Evolutionary conservation across 352 stramenopile genomes (phyloP).

Genomic region (Phytophthora citrophthora): DNA sequence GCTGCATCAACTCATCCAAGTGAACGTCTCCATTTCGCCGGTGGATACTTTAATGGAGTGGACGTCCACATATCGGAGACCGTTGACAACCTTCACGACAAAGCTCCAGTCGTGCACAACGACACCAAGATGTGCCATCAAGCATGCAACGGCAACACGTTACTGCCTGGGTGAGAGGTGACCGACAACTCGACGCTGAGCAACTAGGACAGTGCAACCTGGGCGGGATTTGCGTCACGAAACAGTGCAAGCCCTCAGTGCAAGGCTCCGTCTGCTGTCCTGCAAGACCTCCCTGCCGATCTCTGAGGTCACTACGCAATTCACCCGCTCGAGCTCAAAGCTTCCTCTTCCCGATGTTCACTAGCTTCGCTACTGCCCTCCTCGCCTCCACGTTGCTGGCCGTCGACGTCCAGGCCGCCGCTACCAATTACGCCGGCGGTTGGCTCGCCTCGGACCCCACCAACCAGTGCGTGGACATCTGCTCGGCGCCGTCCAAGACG

Average conservation of each 20-base stretch:
- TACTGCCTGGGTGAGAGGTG: slow-evolving; percentile 25
- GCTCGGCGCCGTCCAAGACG: slow-evolving; percentile 58
- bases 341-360: slow-evolving; percentile 16
- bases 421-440: slow-evolving; percentile 66
- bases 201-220: slow-evolving; percentile 10
- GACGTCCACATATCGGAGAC: slow-evolving; percentile 15
- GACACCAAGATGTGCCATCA: slow-evolving; percentile 22
- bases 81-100: slow-evolving; percentile 11
- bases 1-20: slow-evolving; percentile 12
- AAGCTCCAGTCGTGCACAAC: background rate
- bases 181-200: slow-evolving; percentile 10
- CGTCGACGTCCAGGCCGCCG: slow-evolving; percentile 33
- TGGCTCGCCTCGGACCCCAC: slow-evolving; percentile 52
- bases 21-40: slow-evolving; percentile 7
- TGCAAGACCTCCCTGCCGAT: slow-evolving; percentile 14
- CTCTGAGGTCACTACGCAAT: slow-evolving; percentile 22
- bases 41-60: slow-evolving; percentile 8
- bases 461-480: slow-evolving; percentile 78
- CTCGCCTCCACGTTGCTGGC: slow-evolving; percentile 34
- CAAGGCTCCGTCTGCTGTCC: slow-evolving; percentile 11
- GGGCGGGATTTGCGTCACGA: slow-evolving; percentile 21
- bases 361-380: slow-evolving; percentile 24
- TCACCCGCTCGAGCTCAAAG: slow-evolving; percentile 12
- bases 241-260: slow-evolving; percentile 1
- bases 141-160: slow-evolving; percentile 20